A percentile compares a stretch with the other conserved stretches of the same genome.
Evolutionary conservation across 768 basidiomycete species (phyloP).

Genomic region (Mycena rosella): DNA sequence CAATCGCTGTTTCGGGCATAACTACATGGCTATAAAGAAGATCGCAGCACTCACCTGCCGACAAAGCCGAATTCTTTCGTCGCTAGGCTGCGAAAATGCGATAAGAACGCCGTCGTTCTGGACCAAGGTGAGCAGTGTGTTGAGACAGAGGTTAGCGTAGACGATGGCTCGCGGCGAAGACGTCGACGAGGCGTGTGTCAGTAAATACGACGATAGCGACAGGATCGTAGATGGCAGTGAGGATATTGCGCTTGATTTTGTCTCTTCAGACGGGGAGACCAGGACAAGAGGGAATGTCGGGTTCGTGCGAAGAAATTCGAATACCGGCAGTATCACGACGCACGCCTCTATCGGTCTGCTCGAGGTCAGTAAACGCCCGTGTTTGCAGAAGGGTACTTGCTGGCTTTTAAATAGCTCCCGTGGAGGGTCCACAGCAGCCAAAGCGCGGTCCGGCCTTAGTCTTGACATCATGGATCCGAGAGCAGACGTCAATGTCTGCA

Average conservation of each 20-base stretch:
- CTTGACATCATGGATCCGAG: conserved; percentile 66
- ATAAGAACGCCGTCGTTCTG: conserved; percentile 64
- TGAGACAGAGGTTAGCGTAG: conserved; percentile 72
- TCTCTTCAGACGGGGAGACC: conserved; percentile 41
- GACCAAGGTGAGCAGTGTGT: conserved; percentile 62
- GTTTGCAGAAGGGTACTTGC: conserved; percentile 48
- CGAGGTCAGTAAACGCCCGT: conserved; percentile 1
- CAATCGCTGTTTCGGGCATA: conserved; percentile 55
- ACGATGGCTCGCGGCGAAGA: conserved; percentile 69
- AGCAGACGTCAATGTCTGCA: conserved; percentile 62
- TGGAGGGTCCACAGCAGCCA: conserved; percentile 61
- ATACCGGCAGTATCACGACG: conserved; percentile 69
- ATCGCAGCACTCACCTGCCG: conserved; percentile 62
- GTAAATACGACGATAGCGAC: conserved; percentile 72
- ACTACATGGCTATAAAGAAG: conserved; percentile 10
- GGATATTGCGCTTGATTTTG: conserved; percentile 40
- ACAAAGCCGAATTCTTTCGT: conserved; percentile 66
- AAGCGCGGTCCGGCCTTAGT: conserved; percentile 66
- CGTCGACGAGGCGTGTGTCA: conserved; percentile 75
- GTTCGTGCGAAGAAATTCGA: conserved; percentile 71
- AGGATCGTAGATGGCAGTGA: conserved; percentile 63
- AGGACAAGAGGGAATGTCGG: conserved; percentile 62
- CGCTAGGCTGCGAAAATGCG: conserved; percentile 56
- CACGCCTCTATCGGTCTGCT: conserved; percentile 72
- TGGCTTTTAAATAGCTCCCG: conserved; percentile 70